Conservation (phyloP, 306 rosid genomes). For the Pachyrhizus erosus region DNA sequence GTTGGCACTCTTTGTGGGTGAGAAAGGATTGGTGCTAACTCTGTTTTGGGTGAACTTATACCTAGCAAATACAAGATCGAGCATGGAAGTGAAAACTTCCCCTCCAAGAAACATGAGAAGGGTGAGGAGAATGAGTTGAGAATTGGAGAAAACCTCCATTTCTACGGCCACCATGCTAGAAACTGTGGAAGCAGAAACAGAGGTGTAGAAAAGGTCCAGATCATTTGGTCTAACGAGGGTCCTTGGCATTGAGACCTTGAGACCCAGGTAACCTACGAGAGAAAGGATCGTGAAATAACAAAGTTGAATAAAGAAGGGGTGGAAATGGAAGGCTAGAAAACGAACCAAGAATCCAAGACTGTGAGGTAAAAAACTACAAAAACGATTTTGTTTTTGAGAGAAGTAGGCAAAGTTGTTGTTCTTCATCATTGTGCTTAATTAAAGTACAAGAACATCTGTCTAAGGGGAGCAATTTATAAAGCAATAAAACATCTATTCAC, state of each 20-base stretch:
- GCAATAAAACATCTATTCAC: too few species aligned
- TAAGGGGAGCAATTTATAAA: too few species aligned
- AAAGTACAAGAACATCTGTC: too few species aligned
- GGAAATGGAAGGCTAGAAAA: neutral
- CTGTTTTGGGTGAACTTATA: neutral
- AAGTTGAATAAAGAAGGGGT: neutral
- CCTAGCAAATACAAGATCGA: conserved; percentile 44
- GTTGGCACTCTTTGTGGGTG: neutral
- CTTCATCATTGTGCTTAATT: too few species aligned
- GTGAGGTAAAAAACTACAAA: too few species aligned
- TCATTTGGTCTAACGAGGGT: conserved; percentile 16
- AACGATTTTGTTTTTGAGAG: too few species aligned
- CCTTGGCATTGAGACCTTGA: conserved; percentile 54
- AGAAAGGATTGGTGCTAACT: neutral
- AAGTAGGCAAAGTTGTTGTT: too few species aligned
- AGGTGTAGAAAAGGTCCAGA: conserved; percentile 67
- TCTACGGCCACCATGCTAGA: conserved; percentile 79
- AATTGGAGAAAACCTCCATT: conserved; percentile 61
- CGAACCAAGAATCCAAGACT: neutral
- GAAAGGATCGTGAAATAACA: neutral
- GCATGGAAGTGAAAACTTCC: conserved; percentile 68
- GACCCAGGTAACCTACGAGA: conserved; percentile 34
- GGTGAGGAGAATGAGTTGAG: conserved; percentile 48
- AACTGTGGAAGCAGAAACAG: conserved; percentile 74
- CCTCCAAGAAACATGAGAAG: conserved; percentile 72